Evolutionary conservation across 2,329 filamentous ascomycete genomes (phyloP).

Genomic region (Diplodia scrobiculata): DNA sequence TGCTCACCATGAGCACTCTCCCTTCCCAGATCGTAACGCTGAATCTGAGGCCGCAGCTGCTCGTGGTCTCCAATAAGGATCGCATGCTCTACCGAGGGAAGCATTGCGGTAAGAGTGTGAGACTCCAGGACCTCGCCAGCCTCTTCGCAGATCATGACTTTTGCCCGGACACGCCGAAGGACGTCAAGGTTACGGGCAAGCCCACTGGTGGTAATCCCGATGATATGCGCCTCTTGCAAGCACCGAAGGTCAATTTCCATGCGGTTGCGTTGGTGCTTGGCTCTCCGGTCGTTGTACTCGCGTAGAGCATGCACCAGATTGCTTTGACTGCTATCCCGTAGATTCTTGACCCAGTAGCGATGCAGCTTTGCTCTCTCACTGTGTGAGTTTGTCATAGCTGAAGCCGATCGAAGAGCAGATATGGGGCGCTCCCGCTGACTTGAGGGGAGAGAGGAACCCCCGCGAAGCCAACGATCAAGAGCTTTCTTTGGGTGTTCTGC

Average conservation of each 20-base stretch:
- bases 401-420: too few relatives aligned
- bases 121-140: constrained; percentile 69
- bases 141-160: constrained; percentile 67
- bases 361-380: too few relatives aligned
- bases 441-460: not conserved
- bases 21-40: constrained; percentile 58
- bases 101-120: constrained; percentile 61
- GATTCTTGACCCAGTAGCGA: too few relatives aligned
- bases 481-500: not conserved
- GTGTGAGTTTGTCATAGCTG: too few relatives aligned
- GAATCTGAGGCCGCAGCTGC: constrained; percentile 62
- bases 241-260: constrained; percentile 23
- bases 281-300: constrained; percentile 1
- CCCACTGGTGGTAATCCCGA: constrained; percentile 64
- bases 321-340: too few relatives aligned
- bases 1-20: constrained; percentile 52
- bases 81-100: constrained; percentile 62
- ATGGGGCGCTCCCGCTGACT: not conserved
- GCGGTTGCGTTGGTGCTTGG: not conserved
- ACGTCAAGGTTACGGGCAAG: constrained; percentile 58
- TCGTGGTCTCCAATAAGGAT: constrained; percentile 67
- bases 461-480: not conserved
- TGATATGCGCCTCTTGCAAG: constrained; percentile 51
- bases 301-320: not conserved
- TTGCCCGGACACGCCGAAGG: constrained; percentile 54